A percentile compares a stretch with the other conserved stretches of the same genome.
Conservation (phyloP, 805 yeast species). For the Wickerhamiella bombiphila region DNA sequence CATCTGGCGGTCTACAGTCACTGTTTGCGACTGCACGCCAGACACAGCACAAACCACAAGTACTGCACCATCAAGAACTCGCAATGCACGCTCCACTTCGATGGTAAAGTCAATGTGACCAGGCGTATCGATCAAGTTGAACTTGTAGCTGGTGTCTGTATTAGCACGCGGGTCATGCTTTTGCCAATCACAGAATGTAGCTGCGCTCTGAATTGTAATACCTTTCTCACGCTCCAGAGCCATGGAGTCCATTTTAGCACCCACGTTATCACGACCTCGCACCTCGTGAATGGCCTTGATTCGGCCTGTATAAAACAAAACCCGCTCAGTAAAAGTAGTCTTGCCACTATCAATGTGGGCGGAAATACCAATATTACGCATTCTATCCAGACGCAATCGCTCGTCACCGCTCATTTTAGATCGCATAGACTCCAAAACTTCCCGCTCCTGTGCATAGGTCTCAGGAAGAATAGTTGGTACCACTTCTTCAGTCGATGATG, state of each 20-base stretch:
- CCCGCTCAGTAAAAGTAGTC: slow-evolving; percentile 96
- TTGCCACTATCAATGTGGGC: slow-evolving; percentile 98
- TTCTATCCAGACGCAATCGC: slow-evolving; percentile 32
- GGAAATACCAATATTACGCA: slow-evolving; percentile 93
- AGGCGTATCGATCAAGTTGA: slow-evolving; percentile 94
- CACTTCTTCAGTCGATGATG: too few relatives aligned
- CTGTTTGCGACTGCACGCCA: slow-evolving; percentile 97
- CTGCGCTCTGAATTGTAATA: slow-evolving; percentile 97
- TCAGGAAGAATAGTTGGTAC: slow-evolving; percentile 9
- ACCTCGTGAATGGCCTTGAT: slow-evolving; percentile 35
- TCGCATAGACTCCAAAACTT: slow-evolving; percentile 18
- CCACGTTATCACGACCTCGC: slow-evolving; percentile 92
- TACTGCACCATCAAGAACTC: slow-evolving; percentile 97
- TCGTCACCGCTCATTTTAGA: slow-evolving; percentile 23
- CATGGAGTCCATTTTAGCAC: slow-evolving; percentile 99
- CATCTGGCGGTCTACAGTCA: slow-evolving; percentile 98
- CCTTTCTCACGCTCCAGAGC: slow-evolving; percentile 97
- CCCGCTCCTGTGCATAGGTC: slow-evolving; percentile 21
- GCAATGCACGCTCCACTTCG: slow-evolving; percentile 95
- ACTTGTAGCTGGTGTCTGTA: slow-evolving; percentile 43
- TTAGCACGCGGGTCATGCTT: slow-evolving; percentile 26
- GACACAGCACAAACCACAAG: slow-evolving; percentile 96
- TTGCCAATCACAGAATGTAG: slow-evolving; percentile 95
- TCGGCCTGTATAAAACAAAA: slow-evolving; percentile 88
- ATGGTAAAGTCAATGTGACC: slow-evolving; percentile 98